These are phyloP conservation scores for Fusarium guadeloupense DNA, from an alignment of 2,329 filamentous ascomycete genomes.

Conservation along the genomic window DNA sequence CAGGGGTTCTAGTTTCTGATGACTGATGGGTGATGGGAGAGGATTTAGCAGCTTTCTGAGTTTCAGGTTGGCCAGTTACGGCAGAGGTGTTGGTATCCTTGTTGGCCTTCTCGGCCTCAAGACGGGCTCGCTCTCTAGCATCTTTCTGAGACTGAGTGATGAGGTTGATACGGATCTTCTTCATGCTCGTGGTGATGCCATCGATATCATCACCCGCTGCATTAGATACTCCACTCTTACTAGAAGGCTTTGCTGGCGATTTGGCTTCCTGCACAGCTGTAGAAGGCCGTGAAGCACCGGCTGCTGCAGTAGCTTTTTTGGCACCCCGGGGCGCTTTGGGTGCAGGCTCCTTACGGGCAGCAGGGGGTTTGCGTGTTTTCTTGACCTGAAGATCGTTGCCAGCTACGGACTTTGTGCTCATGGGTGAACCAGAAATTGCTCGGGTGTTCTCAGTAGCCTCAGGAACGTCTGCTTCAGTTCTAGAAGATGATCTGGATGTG, in stretches of 20 bases:
- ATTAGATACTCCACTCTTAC: constrained; percentile 22
- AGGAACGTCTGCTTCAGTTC: constrained; percentile 11
- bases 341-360: constrained; percentile 55
- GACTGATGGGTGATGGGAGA: neutral
- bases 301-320: constrained; percentile 48
- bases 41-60: neutral
- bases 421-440: constrained; percentile 52
- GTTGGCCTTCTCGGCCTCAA: constrained; percentile 35
- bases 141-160: constrained; percentile 68
- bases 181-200: constrained; percentile 66
- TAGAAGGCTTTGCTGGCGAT: constrained; percentile 17
- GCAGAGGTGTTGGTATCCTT: constrained; percentile 5
- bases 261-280: constrained; percentile 20
- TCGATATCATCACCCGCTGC: constrained; percentile 57
- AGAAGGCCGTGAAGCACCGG: constrained; percentile 24
- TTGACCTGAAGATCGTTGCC: constrained; percentile 60
- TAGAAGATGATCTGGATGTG: constrained; percentile 7
- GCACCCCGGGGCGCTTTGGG: constrained; percentile 46
- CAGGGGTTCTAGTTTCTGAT: neutral
- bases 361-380: constrained; percentile 64
- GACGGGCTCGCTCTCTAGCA: constrained; percentile 54
- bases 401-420: constrained; percentile 52
- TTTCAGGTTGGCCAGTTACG: neutral
- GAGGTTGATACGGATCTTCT: constrained; percentile 70
- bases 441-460: constrained; percentile 35